These are phyloP conservation scores for Sporisorium graminicola DNA, from an alignment of 1,284 basidiomycete genomes.

Conservation along the genomic window DNA sequence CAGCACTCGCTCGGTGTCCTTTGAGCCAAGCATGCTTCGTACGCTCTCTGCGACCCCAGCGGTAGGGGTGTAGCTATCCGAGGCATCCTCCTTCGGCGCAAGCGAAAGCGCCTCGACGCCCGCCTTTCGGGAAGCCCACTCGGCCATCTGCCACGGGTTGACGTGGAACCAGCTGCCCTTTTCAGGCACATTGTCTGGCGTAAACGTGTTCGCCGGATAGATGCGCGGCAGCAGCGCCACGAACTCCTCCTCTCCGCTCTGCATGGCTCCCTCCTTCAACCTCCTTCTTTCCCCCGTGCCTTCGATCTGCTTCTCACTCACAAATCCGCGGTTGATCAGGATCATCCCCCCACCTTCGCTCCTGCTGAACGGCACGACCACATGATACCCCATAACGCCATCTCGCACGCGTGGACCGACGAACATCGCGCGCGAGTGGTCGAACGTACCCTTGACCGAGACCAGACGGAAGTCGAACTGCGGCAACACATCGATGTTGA, in stretches of 20 bases:
- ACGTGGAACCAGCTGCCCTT: slow-evolving; percentile 88
- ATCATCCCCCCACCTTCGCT: slow-evolving; percentile 76
- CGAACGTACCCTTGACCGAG: slow-evolving; percentile 68
- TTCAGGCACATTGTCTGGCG: slow-evolving; percentile 86
- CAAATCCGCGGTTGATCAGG: slow-evolving; percentile 84
- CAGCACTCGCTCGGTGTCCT: slow-evolving; percentile 38
- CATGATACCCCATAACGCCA: slow-evolving; percentile 85
- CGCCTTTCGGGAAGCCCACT: slow-evolving; percentile 84
- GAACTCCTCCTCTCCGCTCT: slow-evolving; percentile 22
- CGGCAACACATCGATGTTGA: slow-evolving; percentile 74
- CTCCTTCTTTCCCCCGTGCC: slow-evolving; percentile 31
- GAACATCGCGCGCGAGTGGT: slow-evolving; percentile 79
- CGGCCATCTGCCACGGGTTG: slow-evolving; percentile 83
- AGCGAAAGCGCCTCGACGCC: slow-evolving; percentile 74
- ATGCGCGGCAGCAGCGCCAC: slow-evolving; percentile 60
- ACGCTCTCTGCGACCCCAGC: slow-evolving; percentile 48
- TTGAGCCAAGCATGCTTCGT: slow-evolving; percentile 37
- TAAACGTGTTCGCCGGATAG: slow-evolving; percentile 77
- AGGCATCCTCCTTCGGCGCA: slow-evolving; percentile 7
- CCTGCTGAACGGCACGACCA: slow-evolving; percentile 86
- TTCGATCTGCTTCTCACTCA: slow-evolving; percentile 73
- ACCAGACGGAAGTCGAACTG: slow-evolving; percentile 65
- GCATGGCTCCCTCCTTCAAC: slow-evolving; percentile 40
- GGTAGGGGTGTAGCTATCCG: slow-evolving; percentile 48
- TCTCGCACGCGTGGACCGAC: slow-evolving; percentile 88